Percentiles rank a stretch among this genome's conserved stretches.
Evolutionary conservation across 495 filamentous ascomycete genomes (phyloP).

Genomic region (Trichoderma orchidacearum): DNA sequence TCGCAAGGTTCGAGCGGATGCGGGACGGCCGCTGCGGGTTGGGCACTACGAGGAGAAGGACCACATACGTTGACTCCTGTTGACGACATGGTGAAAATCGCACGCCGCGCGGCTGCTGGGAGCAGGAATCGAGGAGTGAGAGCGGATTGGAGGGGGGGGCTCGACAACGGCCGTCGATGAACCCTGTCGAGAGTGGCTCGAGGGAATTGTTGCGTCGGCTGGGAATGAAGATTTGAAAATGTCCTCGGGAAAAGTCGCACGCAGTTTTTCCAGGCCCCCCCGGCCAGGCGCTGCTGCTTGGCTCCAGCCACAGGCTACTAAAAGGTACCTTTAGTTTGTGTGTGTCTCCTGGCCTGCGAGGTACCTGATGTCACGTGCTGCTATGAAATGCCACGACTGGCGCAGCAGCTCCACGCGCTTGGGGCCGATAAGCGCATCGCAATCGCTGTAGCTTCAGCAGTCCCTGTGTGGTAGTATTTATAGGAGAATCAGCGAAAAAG

Average conservation of each 20-base stretch:
- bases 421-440: neutral
- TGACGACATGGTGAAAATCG: constrained; percentile 31
- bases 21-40: constrained; percentile 2
- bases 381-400: too few relatives aligned
- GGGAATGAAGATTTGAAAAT: constrained; percentile 6
- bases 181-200: constrained; percentile 8
- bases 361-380: neutral
- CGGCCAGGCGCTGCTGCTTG: neutral
- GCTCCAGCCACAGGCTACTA: too few relatives aligned
- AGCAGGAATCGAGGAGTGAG: constrained; percentile 4
- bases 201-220: constrained; percentile 9
- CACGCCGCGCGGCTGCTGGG: constrained; percentile 4
- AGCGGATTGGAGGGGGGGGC: constrained; percentile 5
- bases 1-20: neutral
- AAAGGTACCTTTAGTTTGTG: too few relatives aligned
- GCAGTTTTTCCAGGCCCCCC: constrained; percentile 9
- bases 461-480: too few relatives aligned
- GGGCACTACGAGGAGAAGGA: neutral
- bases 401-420: neutral
- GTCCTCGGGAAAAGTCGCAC: constrained; percentile 14
- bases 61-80: constrained; percentile 50
- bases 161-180: constrained; percentile 13
- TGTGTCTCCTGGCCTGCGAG: neutral
- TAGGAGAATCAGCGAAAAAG: too few relatives aligned
- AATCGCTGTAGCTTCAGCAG: neutral